Base-by-base conservation (phyloP, 1,139 yeast genomes). In the Meyerozyma carpophila region DNA sequence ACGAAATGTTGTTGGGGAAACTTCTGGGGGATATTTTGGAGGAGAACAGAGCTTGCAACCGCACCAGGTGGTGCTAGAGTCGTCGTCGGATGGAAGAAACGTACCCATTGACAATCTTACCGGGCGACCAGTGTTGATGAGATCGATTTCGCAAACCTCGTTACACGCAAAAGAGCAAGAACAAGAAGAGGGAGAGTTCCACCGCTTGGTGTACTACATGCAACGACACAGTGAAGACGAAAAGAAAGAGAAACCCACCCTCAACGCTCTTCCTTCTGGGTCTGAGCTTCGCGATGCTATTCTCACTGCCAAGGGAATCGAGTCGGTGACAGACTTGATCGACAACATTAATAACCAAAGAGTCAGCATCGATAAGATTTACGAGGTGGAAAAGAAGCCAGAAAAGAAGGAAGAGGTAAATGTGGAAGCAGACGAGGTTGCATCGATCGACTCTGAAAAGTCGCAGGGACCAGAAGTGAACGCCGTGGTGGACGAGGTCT, bases 121-220 rank as follows among this genome's bases (percentile, higher is more conserved):
- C 0, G 94, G 94, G 38, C 68, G 83, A 49, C 88, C 91, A 1
- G 81, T 84, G 18, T 65, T 83, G 47, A 73, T 81, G 64, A 73
- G 82, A 53, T 77, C 82, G 3, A 67, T 79, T 5, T 82, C 89
- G 1, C 84, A 79, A 50, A 81, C 88, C 0, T 81, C 87, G 0
- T 56, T 78, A 6, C 81, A 81, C 52, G 85, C 90, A 18, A 84
- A 81, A 58, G 80, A 77, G 51, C 89, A 84, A 59, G 96, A 89
- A 56, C 81, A 82, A 50, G 97, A 90, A 62, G 97, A 90, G 69
- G 97, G 96, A 51, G 95, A 87, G 56, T 74, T 89, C 49, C 96
- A 88, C 63, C 81, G 85, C 62, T 80, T 88, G 79, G 95, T 95
- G 13, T 79, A 77, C 55, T 83, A 79, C 55, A 81, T 84, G 53